These are phyloP conservation scores for Alternaria sp. DNA, from an alignment of 2,329 filamentous ascomycete genomes.

Conservation along the genomic window DNA sequence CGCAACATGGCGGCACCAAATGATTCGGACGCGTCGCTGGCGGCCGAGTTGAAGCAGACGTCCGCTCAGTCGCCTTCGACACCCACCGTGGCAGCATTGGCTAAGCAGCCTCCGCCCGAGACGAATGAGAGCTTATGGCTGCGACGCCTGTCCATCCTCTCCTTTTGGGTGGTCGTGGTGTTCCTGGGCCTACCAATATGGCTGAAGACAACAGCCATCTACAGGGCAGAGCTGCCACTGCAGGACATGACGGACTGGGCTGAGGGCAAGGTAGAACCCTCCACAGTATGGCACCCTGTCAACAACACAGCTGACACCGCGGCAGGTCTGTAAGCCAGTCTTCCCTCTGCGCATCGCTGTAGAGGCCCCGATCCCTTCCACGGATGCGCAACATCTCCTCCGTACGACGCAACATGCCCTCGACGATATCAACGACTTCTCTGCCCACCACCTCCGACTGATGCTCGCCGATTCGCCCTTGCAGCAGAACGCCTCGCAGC, in stretches of 20 bases:
- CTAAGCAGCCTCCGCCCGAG: slow-evolving; percentile 73
- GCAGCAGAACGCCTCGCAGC: slow-evolving; percentile 42
- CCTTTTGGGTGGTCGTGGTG: slow-evolving; percentile 89
- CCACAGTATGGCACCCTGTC: not conserved
- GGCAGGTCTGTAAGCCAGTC: slow-evolving; percentile 81
- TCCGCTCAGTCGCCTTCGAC: not conserved
- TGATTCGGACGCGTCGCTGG: slow-evolving; percentile 28
- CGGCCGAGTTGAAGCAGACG: slow-evolving; percentile 10
- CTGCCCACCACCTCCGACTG: slow-evolving; percentile 80
- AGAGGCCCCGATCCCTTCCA: slow-evolving; percentile 69
- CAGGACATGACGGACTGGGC: slow-evolving; percentile 90
- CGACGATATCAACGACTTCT: slow-evolving; percentile 85
- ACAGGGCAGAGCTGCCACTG: slow-evolving; percentile 82
- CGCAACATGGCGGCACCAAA: slow-evolving; percentile 37
- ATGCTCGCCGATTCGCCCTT: slow-evolving; percentile 57
- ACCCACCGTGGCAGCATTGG: slow-evolving; percentile 5
- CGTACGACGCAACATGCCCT: slow-evolving; percentile 84
- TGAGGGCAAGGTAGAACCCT: slow-evolving; percentile 74
- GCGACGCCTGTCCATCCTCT: slow-evolving; percentile 77
- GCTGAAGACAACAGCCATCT: slow-evolving; percentile 94
- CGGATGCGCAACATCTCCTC: slow-evolving; percentile 75
- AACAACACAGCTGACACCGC: slow-evolving; percentile 8
- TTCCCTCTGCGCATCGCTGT: slow-evolving; percentile 86
- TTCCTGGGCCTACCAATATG: slow-evolving; percentile 89
- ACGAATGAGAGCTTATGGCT: slow-evolving; percentile 70